A percentile compares a stretch with the other conserved stretches of the same genome.
phyloP scores from a whole-genome alignment of 192 early-diverging fungal species.

The Coemansia sp. region DNA sequence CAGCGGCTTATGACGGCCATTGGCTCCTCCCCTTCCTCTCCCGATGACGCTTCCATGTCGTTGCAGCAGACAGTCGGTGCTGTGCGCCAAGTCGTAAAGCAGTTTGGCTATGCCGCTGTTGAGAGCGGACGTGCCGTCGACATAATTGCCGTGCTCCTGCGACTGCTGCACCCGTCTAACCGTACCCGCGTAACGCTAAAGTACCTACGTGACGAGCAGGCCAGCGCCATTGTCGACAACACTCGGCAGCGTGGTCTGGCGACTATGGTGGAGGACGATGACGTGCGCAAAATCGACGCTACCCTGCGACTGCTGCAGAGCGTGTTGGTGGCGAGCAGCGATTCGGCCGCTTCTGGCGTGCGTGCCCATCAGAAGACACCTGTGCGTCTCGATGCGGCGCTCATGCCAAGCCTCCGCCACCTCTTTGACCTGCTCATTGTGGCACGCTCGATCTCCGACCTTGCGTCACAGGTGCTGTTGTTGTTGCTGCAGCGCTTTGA shows the following conservation, averaged over 20 bases:
- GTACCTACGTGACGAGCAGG: conserved; percentile 37
- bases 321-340: conserved; percentile 16
- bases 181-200: conserved; percentile 26
- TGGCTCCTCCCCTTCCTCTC: not conserved
- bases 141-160: conserved; percentile 17
- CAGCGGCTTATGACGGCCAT: conserved; percentile 14
- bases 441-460: conserved; percentile 31
- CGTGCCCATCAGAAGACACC: not conserved
- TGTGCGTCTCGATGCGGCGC: conserved; percentile 17
- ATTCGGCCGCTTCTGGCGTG: not conserved
- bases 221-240: conserved; percentile 3
- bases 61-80: conserved; percentile 5
- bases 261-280: conserved; percentile 8
- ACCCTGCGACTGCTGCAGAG: conserved; percentile 29
- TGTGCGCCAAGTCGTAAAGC: conserved; percentile 14
- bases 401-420: conserved; percentile 22
- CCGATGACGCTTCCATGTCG: not conserved
- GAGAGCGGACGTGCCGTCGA: conserved; percentile 20
- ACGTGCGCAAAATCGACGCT: conserved; percentile 23
- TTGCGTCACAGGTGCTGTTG: conserved; percentile 30
- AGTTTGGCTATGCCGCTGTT: conserved; percentile 32
- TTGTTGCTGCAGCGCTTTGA: conserved; percentile 37
- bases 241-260: not conserved
- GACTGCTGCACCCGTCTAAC: conserved; percentile 17
- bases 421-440: conserved; percentile 40